phyloP scores from a whole-genome alignment of 2,329 filamentous ascomycete species.

The Aspergillus glaucus region DNA sequence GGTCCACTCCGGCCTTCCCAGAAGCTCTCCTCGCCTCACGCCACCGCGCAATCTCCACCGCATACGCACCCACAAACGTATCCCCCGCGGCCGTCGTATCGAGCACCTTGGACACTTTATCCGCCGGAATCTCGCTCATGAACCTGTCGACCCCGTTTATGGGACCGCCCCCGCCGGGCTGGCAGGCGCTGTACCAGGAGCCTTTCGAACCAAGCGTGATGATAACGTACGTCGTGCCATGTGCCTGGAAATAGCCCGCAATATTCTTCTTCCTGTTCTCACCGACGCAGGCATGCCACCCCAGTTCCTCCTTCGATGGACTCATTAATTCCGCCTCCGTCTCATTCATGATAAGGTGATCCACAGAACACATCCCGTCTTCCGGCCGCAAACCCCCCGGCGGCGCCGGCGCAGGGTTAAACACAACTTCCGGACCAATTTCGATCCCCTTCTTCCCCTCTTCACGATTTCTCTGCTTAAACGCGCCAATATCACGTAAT shows the following conservation, averaged over 20 bases:
- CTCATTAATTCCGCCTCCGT: slow-evolving; percentile 74
- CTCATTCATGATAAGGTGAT: slow-evolving; percentile 83
- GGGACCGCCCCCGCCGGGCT: slow-evolving; percentile 34
- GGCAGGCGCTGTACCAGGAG: slow-evolving; percentile 57
- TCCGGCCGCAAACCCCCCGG: slow-evolving; percentile 59
- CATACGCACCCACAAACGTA: slow-evolving; percentile 87
- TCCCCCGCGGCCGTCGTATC: slow-evolving; percentile 94
- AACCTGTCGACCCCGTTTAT: slow-evolving; percentile 24
- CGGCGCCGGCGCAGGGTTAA: slow-evolving; percentile 85
- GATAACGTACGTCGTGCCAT: slow-evolving; percentile 69
- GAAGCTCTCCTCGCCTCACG: slow-evolving; percentile 37
- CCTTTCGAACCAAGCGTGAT: slow-evolving; percentile 79
- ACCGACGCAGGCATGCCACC: slow-evolving; percentile 25
- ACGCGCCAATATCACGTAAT: slow-evolving; percentile 34
- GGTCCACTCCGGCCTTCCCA: slow-evolving; percentile 46
- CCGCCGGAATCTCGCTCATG: slow-evolving; percentile 49
- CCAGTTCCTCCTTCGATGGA: slow-evolving; percentile 37
- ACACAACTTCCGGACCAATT: slow-evolving; percentile 56
- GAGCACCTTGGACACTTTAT: slow-evolving; percentile 65
- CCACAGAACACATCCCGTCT: slow-evolving; percentile 60
- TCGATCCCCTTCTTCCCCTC: slow-evolving; percentile 29
- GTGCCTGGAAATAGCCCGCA: slow-evolving; percentile 55
- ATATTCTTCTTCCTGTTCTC: slow-evolving; percentile 50
- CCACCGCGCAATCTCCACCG: slow-evolving; percentile 60
- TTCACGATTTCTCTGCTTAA: slow-evolving; percentile 40